Base-by-base conservation (phyloP, 176 grass and related monocot genomes). In the Aechmea fasciata region DNA sequence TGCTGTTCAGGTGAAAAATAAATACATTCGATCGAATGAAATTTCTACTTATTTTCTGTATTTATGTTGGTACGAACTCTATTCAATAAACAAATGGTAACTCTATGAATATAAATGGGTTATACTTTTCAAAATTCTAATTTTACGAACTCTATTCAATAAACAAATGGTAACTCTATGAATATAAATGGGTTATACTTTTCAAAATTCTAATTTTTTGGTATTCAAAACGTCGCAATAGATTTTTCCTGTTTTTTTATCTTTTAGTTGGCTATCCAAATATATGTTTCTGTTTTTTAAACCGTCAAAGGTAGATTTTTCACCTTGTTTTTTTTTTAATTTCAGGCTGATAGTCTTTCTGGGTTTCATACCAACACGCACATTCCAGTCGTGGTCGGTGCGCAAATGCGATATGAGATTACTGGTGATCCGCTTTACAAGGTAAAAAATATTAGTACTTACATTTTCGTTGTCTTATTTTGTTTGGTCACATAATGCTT, bases 401-500 rank as follows among this genome's bases (percentile, higher is more conserved):
- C 79, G 12, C 87, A 99, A 83, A 93, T 85, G 89, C 71, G 89
- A 78, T 99, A 93, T 28, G 94, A 99, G 72, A 79, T 90, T 47
- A 99, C 89, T 10, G 89, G 87, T 41, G 94, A 90, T 82, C 74
- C 75, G 70, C 89, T 99, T 83, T 99, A 99, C 83, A 99, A 92
- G 92, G 92, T 96, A 63, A 87, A 63, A 87, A 69, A n/a, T 14
- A 55, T 76, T 9, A 17, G n/a, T 17, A 59, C 15, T 0, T 14
- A 18, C 14, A 18, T 17, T 59, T 9, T 15, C 6, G n/a, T 17
- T 1, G 9, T 59, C 54, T 2, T 59, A 18, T 15, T 59, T 41
- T 59, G 15, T n/a, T 59, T 59, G 54, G 11, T 15, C 10, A 18
- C 54, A 59, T 20, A 7, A 59, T 59, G 15, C 19, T 59, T 13